These are phyloP conservation scores for Talaromyces amestolkiae DNA, from an alignment of 2,329 filamentous ascomycete species.

Conservation along the genomic window DNA sequence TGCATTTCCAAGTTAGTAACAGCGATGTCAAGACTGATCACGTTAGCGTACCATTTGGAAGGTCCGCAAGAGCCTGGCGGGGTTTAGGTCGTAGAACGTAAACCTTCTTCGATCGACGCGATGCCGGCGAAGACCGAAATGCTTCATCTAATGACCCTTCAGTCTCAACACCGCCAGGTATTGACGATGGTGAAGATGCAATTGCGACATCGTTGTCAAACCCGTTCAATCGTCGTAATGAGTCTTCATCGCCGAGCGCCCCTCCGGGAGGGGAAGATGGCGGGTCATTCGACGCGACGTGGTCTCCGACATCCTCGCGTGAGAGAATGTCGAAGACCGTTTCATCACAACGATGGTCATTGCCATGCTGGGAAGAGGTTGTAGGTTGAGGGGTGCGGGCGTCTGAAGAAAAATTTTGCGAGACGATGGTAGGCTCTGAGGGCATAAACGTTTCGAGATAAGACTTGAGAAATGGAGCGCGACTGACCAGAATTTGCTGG, in stretches of 20 bases:
- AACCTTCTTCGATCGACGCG: conserved; percentile 48
- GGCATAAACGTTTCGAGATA: conserved; percentile 58
- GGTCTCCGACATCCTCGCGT: conserved; percentile 40
- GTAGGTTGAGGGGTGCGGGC: conserved; percentile 34
- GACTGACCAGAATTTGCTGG: conserved; percentile 58
- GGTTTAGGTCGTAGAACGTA: conserved; percentile 46
- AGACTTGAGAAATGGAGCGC: conserved; percentile 32
- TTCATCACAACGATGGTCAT: conserved; percentile 45
- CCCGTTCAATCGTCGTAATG: conserved; percentile 33
- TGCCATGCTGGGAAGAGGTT: conserved; percentile 59
- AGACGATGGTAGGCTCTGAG: conserved; percentile 55
- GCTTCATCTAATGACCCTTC: neutral
- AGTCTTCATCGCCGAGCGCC: conserved; percentile 24
- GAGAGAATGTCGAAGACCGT: conserved; percentile 45
- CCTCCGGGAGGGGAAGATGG: conserved; percentile 26
- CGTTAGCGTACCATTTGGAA: conserved; percentile 73
- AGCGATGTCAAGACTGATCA: neutral
- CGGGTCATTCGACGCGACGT: conserved; percentile 20
- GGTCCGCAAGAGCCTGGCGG: conserved; percentile 53
- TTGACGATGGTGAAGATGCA: conserved; percentile 40
- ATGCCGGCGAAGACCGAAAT: conserved; percentile 7
- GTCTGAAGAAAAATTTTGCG: conserved; percentile 46
- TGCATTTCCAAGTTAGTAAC: conserved; percentile 40
- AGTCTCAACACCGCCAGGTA: conserved; percentile 47
- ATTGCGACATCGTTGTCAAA: conserved; percentile 22